Evolutionary conservation across 352 stramenopile species (phyloP).

Genomic region (Plasmopara viticola): DNA sequence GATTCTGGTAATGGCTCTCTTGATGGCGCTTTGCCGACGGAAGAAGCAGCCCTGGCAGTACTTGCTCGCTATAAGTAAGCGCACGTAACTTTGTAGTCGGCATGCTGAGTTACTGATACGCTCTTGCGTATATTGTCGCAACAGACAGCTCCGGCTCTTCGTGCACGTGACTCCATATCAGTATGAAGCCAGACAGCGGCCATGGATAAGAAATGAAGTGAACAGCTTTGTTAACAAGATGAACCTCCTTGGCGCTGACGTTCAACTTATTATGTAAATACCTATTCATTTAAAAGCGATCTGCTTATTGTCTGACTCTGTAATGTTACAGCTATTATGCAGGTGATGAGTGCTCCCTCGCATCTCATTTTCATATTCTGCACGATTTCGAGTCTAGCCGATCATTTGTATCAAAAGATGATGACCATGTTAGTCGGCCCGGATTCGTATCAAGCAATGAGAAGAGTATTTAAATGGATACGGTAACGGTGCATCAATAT

Average conservation of each 20-base stretch:
- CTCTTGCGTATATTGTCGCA: neutral
- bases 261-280: conserved; percentile 42
- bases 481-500: no score
- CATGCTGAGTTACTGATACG: neutral
- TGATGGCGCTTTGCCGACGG: conserved; percentile 29
- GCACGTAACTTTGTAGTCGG: neutral
- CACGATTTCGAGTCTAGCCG: conserved; percentile 29
- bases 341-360: conserved; percentile 24
- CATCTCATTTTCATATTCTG: conserved; percentile 37
- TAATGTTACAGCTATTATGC: conserved; percentile 29
- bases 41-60: conserved; percentile 27
- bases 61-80: conserved; percentile 36
- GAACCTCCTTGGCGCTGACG: conserved; percentile 19
- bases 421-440: neutral
- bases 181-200: conserved; percentile 32
- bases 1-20: conserved; percentile 54
- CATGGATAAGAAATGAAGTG: conserved; percentile 54
- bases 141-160: conserved; percentile 33
- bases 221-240: conserved; percentile 39
- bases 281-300: neutral
- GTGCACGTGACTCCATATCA: conserved; percentile 70
- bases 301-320: neutral
- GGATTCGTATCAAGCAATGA: no score
- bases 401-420: conserved; percentile 22
- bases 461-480: no score